These are phyloP conservation scores for Carex kokanica DNA, from an alignment of 176 grass and related monocot species.

Conservation along the genomic window DNA sequence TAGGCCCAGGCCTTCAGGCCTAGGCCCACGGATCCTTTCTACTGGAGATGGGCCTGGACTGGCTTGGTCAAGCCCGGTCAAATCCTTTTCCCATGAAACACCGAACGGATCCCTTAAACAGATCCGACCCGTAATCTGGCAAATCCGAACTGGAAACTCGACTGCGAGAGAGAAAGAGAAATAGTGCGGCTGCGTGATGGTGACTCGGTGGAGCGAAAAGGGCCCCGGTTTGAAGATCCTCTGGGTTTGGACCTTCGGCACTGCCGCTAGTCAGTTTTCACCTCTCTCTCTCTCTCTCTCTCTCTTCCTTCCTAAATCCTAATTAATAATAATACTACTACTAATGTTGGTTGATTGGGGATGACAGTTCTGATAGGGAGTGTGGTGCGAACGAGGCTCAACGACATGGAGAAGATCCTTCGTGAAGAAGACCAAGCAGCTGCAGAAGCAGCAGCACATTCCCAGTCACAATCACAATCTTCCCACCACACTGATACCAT, in stretches of 20 bases:
- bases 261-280: conserved; percentile 45
- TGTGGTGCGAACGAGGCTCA: conserved; percentile 55
- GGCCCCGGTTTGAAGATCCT: conserved; percentile 86
- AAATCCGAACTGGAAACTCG: too few relatives aligned
- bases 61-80: too few relatives aligned
- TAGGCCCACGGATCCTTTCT: neutral
- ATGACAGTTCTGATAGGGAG: conserved; percentile 54
- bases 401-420: conserved; percentile 64
- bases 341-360: neutral
- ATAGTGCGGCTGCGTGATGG: conserved; percentile 33
- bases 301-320: too few relatives aligned
- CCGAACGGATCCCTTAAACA: neutral
- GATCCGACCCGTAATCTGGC: neutral
- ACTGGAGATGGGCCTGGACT: neutral
- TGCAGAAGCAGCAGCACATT: neutral
- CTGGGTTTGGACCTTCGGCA: conserved; percentile 86
- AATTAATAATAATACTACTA: too few relatives aligned
- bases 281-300: neutral
- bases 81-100: neutral
- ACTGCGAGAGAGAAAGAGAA: neutral
- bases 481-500: conserved; percentile 31
- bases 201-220: conserved; percentile 89
- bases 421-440: conserved; percentile 44
- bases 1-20: neutral
- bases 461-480: neutral